phyloP scores from a whole-genome alignment of 2,329 filamentous ascomycete species.

The Aspergillus clavatus region DNA sequence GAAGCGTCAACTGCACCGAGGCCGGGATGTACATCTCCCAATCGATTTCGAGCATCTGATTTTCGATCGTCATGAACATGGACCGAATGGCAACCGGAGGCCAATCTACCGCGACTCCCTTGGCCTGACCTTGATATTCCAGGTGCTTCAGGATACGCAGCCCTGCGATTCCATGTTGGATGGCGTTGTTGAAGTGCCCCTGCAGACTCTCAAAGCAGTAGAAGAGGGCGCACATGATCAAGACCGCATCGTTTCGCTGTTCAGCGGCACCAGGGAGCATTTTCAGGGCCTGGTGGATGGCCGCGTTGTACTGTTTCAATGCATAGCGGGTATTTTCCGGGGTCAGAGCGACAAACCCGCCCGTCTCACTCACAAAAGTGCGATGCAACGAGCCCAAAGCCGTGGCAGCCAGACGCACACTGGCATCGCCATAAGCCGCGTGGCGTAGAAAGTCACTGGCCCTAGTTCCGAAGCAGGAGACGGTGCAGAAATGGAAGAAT shows the following conservation, averaged over 20 bases:
- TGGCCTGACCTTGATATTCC: not conserved
- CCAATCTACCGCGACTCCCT: slow-evolving; percentile 4
- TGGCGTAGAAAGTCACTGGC: slow-evolving; percentile 44
- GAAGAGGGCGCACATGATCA: slow-evolving; percentile 50
- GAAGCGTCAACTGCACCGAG: slow-evolving; percentile 4
- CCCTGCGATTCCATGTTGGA: slow-evolving; percentile 32
- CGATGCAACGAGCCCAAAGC: slow-evolving; percentile 48
- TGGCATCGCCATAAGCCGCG: slow-evolving; percentile 43
- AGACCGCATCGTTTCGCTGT: slow-evolving; percentile 28
- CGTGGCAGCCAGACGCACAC: slow-evolving; percentile 46
- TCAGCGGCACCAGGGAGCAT: slow-evolving; percentile 33
- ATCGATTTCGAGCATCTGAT: slow-evolving; percentile 17
- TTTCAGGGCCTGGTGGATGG: slow-evolving; percentile 39
- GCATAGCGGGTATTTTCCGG: slow-evolving; percentile 31
- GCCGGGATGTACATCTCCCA: slow-evolving; percentile 4
- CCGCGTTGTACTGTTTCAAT: slow-evolving; percentile 45
- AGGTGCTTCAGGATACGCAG: slow-evolving; percentile 25
- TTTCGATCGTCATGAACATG: slow-evolving; percentile 15
- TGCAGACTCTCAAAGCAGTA: slow-evolving; percentile 54
- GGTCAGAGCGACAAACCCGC: not conserved
- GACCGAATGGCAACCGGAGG: slow-evolving; percentile 9
- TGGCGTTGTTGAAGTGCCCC: slow-evolving; percentile 45
- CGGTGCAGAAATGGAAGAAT: slow-evolving; percentile 41
- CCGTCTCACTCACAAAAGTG: slow-evolving; percentile 12
- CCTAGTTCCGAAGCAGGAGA: slow-evolving; percentile 40